Percentiles rank a stretch among this genome's conserved stretches.
Evolutionary conservation across 148 eudicot genomes (phyloP).

Genomic region (Silene latifolia): DNA sequence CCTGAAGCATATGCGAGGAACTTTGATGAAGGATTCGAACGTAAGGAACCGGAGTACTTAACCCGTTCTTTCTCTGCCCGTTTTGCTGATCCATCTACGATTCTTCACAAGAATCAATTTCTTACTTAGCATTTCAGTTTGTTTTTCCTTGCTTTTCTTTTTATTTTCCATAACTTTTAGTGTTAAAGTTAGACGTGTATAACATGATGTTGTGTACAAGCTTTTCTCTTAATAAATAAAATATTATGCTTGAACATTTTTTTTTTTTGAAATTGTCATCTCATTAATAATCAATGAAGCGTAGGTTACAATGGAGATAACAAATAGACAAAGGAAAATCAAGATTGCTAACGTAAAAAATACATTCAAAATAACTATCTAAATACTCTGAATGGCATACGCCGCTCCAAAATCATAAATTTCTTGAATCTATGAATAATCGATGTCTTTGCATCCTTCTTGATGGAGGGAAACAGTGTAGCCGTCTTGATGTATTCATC

Average conservation of each 20-base stretch:
- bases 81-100: conserved; percentile 56
- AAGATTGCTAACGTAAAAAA: too few relatives aligned
- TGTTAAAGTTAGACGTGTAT: neutral
- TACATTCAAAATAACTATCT: too few relatives aligned
- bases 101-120: conserved; percentile 10
- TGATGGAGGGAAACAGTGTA: too few relatives aligned
- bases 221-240: neutral
- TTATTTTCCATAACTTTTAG: neutral
- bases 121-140: neutral
- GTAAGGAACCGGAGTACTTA: conserved; percentile 44
- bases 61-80: conserved; percentile 61
- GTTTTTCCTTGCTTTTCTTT: neutral
- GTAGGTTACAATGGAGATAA: too few relatives aligned
- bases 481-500: too few relatives aligned
- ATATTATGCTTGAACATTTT: neutral
- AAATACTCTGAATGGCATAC: too few relatives aligned
- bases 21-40: conserved; percentile 48
- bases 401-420: too few relatives aligned
- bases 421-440: too few relatives aligned
- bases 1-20: conserved; percentile 51
- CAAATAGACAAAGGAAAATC: too few relatives aligned
- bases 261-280: too few relatives aligned
- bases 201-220: conserved; percentile 2
- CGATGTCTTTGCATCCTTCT: too few relatives aligned
- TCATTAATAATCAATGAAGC: too few relatives aligned